Evolutionary conservation across 805 yeast species (phyloP).

Genomic region (Candida boidinii): DNA sequence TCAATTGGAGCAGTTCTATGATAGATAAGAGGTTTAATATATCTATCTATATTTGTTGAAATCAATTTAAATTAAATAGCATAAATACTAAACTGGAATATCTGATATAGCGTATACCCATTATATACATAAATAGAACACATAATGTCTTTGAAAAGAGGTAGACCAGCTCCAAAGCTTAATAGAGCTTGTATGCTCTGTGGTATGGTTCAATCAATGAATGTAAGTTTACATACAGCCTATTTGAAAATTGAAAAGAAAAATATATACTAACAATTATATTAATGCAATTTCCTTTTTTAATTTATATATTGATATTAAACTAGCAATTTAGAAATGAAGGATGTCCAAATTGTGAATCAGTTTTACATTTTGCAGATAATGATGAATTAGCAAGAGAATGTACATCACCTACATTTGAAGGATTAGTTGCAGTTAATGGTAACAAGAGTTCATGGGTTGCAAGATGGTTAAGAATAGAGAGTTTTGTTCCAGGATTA

Average conservation of each 20-base stretch:
- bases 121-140: too few relatives aligned
- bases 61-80: too few relatives aligned
- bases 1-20: too few relatives aligned
- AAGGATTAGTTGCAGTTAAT: conserved; percentile 87
- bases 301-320: too few relatives aligned
- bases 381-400: conserved; percentile 83
- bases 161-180: conserved; percentile 41
- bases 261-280: too few relatives aligned
- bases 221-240: conserved; percentile 36
- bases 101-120: too few relatives aligned
- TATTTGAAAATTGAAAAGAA: too few relatives aligned
- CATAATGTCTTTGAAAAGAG: too few relatives aligned
- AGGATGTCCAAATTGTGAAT: conserved; percentile 97
- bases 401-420: conserved; percentile 94
- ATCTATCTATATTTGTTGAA: too few relatives aligned
- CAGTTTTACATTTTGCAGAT: conserved; percentile 62
- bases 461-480: conserved; percentile 91
- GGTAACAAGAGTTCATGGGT: conserved; percentile 89
- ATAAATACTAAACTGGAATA: too few relatives aligned
- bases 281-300: neutral
- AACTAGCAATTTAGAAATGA: conserved; percentile 56
- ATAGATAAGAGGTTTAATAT: too few relatives aligned
- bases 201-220: conserved; percentile 80
- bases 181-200: conserved; percentile 98
- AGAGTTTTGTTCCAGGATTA: conserved; percentile 78